Conservation (phyloP, 2,329 filamentous ascomycete species). For the Colletotrichum godetiae region DNA sequence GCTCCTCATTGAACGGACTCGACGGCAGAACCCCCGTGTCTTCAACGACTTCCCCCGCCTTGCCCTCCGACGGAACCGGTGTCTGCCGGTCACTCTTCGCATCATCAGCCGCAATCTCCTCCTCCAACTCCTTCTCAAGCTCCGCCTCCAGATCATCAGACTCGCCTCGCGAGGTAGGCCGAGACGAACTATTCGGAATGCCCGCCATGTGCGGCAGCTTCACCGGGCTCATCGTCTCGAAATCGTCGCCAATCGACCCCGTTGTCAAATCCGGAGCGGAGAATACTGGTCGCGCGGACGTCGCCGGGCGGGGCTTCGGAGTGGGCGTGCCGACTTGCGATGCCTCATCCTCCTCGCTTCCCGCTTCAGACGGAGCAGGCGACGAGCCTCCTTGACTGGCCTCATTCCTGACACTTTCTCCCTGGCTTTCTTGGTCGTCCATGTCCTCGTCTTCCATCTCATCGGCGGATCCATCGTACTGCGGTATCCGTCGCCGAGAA, state of each 20-base stretch:
- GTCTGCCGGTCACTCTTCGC: neutral
- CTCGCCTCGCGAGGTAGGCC: slow-evolving; percentile 3
- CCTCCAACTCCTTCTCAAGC: slow-evolving; percentile 27
- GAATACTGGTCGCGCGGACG: too few species aligned
- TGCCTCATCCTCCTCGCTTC: slow-evolving; percentile 10
- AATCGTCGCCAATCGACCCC: slow-evolving; percentile 7
- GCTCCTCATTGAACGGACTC: neutral
- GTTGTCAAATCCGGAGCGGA: slow-evolving; percentile 11
- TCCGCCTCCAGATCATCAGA: slow-evolving; percentile 21
- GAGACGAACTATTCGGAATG: neutral
- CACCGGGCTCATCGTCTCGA: slow-evolving; percentile 35
- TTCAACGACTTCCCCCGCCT: neutral
- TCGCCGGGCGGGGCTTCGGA: slow-evolving; percentile 5
- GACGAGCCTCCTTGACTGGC: neutral
- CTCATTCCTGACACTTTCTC: neutral
- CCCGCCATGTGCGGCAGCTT: slow-evolving; percentile 1
- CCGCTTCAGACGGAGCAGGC: neutral
- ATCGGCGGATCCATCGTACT: slow-evolving; percentile 29
- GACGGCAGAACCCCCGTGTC: neutral
- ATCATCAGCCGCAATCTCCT: slow-evolving; percentile 11
- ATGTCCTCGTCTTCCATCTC: slow-evolving; percentile 8
- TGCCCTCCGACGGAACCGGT: neutral
- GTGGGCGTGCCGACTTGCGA: slow-evolving; percentile 22
- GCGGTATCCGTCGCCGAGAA: neutral
- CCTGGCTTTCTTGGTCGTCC: slow-evolving; percentile 25